Evolutionary conservation across 192 early-diverging fungal species (phyloP).

Genomic region (Neocallimastix lanati): DNA sequence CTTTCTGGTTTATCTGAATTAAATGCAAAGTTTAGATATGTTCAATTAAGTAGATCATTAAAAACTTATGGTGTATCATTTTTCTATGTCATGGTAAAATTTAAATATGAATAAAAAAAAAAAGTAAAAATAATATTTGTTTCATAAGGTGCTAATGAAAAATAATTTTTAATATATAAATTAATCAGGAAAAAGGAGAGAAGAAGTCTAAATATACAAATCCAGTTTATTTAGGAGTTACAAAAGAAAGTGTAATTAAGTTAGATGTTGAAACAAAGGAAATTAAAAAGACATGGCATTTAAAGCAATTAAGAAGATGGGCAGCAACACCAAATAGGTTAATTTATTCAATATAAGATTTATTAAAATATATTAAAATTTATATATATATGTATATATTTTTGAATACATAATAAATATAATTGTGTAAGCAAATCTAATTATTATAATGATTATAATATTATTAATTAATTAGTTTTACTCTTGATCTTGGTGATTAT

Average conservation of each 20-base stretch:
- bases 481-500: constrained; percentile 44
- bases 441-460: constrained; percentile 2
- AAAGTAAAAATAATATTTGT: background rate
- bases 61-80: constrained; percentile 44
- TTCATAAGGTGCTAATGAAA: background rate
- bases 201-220: constrained; percentile 23
- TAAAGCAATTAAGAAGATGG: constrained; percentile 37
- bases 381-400: too few relatives aligned
- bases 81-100: constrained; percentile 31
- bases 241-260: constrained; percentile 27
- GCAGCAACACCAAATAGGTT: constrained; percentile 27
- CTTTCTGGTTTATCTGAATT: constrained; percentile 29
- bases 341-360: too few relatives aligned
- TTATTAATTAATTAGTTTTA: constrained; percentile 17
- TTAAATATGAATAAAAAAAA: too few relatives aligned
- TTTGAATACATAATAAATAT: too few relatives aligned
- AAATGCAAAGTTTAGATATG: constrained; percentile 39
- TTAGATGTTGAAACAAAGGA: constrained; percentile 35
- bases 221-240: constrained; percentile 26
- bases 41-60: constrained; percentile 28
- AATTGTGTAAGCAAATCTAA: too few relatives aligned
- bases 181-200: constrained; percentile 9
- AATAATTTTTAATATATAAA: background rate
- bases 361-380: too few relatives aligned
- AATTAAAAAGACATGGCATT: constrained; percentile 23